These are phyloP conservation scores for Reticulascus tulasneorum DNA, from an alignment of 2,329 filamentous ascomycete genomes.

Conservation along the genomic window DNA sequence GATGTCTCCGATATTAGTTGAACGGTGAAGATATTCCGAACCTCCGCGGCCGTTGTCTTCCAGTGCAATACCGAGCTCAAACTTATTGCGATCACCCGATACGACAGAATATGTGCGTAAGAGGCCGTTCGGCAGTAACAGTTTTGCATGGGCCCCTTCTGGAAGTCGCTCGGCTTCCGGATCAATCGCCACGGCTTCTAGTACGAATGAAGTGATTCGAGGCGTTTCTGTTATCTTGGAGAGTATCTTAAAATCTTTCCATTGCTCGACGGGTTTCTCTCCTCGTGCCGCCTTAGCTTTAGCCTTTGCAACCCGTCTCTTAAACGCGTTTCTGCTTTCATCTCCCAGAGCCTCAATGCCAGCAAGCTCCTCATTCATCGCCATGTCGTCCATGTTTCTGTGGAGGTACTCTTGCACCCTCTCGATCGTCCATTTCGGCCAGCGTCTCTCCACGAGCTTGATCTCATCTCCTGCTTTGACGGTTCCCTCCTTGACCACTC, in stretches of 20 bases:
- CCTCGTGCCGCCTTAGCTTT: constrained; percentile 22
- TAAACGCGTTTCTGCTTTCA: constrained; percentile 45
- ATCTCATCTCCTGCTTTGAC: constrained; percentile 56
- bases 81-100: constrained; percentile 40
- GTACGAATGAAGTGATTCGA: constrained; percentile 45
- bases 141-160: constrained; percentile 49
- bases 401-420: constrained; percentile 60
- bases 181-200: constrained; percentile 40
- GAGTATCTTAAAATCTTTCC: constrained; percentile 43
- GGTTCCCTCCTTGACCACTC: constrained; percentile 51
- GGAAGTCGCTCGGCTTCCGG: constrained; percentile 23
- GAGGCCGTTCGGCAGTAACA: constrained; percentile 54
- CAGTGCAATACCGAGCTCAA: constrained; percentile 57
- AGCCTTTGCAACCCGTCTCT: constrained; percentile 45
- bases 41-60: constrained; percentile 55
- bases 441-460: constrained; percentile 47
- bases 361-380: constrained; percentile 49
- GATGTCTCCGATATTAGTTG: constrained; percentile 40
- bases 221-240: constrained; percentile 48
- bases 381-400: constrained; percentile 45
- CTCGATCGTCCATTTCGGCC: constrained; percentile 60
- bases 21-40: constrained; percentile 53
- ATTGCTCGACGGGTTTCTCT: constrained; percentile 27
- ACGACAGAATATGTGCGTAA: constrained; percentile 59
- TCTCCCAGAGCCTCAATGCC: constrained; percentile 46